A percentile compares a stretch with the other conserved stretches of the same genome.
phyloP scores from a whole-genome alignment of 2,329 filamentous ascomycete genomes.

The Elsinoe perseae region DNA sequence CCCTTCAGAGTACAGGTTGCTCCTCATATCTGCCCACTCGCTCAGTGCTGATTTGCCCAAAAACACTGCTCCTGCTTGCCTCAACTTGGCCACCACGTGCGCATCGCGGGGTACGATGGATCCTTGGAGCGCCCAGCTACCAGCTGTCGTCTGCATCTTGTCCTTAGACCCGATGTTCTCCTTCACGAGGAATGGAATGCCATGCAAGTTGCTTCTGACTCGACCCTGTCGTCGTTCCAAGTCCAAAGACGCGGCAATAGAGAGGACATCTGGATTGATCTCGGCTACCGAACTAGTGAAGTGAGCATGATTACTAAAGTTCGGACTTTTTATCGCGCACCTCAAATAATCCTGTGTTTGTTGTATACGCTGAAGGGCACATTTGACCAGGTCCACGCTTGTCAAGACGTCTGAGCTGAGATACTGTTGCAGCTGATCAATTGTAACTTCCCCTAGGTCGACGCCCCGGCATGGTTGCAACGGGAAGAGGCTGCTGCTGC shows the following conservation, averaged over 20 bases:
- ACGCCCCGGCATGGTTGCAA: slow-evolving; percentile 56
- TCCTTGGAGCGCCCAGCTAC: slow-evolving; percentile 59
- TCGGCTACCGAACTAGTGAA: slow-evolving; percentile 47
- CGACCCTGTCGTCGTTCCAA: slow-evolving; percentile 49
- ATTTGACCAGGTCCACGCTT: slow-evolving; percentile 51
- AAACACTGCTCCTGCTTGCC: slow-evolving; percentile 59
- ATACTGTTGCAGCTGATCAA: slow-evolving; percentile 57
- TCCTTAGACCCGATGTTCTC: slow-evolving; percentile 64
- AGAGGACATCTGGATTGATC: slow-evolving; percentile 58
- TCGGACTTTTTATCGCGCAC: too few species aligned
- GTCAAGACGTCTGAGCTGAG: slow-evolving; percentile 50
- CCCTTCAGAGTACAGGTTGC: slow-evolving; percentile 59
- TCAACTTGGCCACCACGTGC: slow-evolving; percentile 52
- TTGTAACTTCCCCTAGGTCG: slow-evolving; percentile 59
- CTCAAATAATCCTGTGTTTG: slow-evolving; percentile 60
- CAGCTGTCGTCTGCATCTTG: slow-evolving; percentile 66
- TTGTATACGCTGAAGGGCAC: slow-evolving; percentile 53
- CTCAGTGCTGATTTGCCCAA: slow-evolving; percentile 63
- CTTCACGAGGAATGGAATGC: slow-evolving; percentile 68
- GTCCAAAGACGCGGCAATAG: slow-evolving; percentile 55
- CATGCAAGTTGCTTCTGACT: slow-evolving; percentile 60
- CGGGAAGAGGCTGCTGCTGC: slow-evolving; percentile 42
- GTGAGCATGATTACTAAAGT: too few species aligned
- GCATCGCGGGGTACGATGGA: slow-evolving; percentile 61
- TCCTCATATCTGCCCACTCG: slow-evolving; percentile 69